Conservation (phyloP, 345 rosid species). For the Camelina neglecta region DNA sequence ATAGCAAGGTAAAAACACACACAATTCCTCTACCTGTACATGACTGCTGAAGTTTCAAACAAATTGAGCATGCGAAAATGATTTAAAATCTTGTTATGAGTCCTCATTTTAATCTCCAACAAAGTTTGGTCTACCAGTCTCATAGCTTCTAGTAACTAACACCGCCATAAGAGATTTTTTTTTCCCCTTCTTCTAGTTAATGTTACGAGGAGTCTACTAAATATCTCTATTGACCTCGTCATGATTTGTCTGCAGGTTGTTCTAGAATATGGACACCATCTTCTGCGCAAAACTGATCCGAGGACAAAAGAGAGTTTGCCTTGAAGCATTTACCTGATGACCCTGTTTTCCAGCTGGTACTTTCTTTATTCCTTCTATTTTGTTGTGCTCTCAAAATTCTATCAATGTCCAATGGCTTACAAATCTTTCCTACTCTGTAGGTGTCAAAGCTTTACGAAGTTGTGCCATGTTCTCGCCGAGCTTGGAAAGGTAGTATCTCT, state of each 20-base stretch:
- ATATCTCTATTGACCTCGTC: constrained; percentile 4
- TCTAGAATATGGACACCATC: constrained; percentile 98
- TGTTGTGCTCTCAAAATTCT: constrained; percentile 2
- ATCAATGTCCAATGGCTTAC: constrained; percentile 37
- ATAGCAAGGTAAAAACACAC: too few relatives aligned
- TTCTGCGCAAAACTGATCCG: constrained; percentile 94
- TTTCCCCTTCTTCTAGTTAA: constrained; percentile 19
- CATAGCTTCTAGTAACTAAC: too few relatives aligned
- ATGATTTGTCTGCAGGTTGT: constrained; percentile 67
- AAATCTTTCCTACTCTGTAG: constrained; percentile 49
- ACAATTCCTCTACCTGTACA: too few relatives aligned
- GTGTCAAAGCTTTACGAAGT: constrained; percentile 97
- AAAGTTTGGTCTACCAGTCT: too few relatives aligned
- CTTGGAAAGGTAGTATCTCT: constrained; percentile 71
- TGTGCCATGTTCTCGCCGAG: constrained; percentile 84
- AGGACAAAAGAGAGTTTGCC: constrained; percentile 98
- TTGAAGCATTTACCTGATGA: constrained; percentile 95
- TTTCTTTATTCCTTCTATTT: background rate
- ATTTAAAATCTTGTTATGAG: too few relatives aligned
- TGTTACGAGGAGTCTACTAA: too few relatives aligned
- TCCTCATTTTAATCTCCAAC: too few relatives aligned
- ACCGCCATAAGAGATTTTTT: background rate
- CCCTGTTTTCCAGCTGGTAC: constrained; percentile 94
- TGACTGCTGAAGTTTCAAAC: too few relatives aligned
- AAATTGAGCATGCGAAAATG: too few relatives aligned